Conservation (phyloP, 208 protist genomes). For the Trypanosoma grayi region DNA sequence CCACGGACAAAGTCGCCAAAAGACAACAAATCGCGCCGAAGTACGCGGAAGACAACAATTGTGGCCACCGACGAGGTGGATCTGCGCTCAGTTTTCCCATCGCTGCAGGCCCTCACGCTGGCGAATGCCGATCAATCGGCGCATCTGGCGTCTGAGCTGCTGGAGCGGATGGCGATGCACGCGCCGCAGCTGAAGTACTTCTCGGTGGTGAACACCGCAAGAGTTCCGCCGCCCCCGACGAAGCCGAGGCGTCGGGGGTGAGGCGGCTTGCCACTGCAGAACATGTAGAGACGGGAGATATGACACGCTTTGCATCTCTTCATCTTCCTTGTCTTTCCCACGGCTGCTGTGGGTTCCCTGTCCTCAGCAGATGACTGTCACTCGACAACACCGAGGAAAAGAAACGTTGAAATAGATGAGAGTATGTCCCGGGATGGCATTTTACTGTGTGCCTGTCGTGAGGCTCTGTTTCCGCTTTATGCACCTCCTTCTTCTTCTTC, state of each 20-base stretch:
- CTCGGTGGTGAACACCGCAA: constrained; percentile 61
- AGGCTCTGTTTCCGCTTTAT: no score
- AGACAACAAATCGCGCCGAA: constrained; percentile 18
- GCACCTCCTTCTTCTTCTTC: neutral
- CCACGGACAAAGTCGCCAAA: constrained; percentile 2
- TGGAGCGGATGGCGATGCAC: constrained; percentile 26
- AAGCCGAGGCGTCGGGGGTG: constrained; percentile 23
- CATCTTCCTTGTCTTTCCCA: no score
- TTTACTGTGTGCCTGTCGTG: no score
- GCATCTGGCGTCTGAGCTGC: constrained; percentile 35
- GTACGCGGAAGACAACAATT: neutral
- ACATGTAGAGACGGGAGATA: neutral
- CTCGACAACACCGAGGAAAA: no score
- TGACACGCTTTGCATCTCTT: no score
- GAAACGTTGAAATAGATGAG: no score
- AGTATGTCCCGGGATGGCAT: no score
- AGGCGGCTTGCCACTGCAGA: neutral
- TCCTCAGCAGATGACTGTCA: no score
- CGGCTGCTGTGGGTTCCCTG: no score
- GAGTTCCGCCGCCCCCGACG: constrained; percentile 24
- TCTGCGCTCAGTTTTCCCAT: constrained; percentile 28
- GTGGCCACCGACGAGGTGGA: constrained; percentile 25
- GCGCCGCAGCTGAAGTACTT: constrained; percentile 61
- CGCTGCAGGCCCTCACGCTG: constrained; percentile 52
- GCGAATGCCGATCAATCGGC: constrained; percentile 54